phyloP scores from a whole-genome alignment of 2,329 filamentous ascomycete species.

The Penicillium sp. region DNA sequence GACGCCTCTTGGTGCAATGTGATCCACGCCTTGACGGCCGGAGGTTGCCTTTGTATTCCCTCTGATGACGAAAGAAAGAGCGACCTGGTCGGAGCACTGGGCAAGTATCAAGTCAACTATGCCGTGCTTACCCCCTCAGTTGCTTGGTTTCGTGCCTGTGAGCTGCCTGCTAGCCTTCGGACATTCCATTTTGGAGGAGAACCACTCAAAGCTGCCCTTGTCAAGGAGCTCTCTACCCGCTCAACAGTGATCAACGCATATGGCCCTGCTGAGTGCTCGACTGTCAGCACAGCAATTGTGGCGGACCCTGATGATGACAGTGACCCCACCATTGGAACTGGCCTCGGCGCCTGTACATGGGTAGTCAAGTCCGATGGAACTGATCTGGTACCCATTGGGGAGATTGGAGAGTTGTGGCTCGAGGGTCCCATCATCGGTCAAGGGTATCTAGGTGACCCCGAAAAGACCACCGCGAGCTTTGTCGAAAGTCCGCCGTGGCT shows the following conservation, averaged over 20 bases:
- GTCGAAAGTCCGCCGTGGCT: slow-evolving; percentile 44
- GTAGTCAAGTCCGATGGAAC: slow-evolving; percentile 1
- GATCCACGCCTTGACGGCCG: background rate
- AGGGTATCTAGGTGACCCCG: slow-evolving; percentile 28
- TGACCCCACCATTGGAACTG: too few species aligned
- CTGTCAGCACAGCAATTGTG: too few species aligned
- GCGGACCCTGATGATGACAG: too few species aligned
- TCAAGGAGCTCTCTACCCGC: too few species aligned
- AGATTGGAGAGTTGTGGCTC: slow-evolving; percentile 47
- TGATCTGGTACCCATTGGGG: slow-evolving; percentile 38
- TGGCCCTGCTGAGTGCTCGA: slow-evolving; percentile 36
- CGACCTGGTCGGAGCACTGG: background rate
- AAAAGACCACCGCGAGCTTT: slow-evolving; percentile 28
- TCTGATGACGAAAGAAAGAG: background rate
- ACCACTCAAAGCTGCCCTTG: background rate
- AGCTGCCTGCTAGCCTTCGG: background rate
- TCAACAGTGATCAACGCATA: slow-evolving; percentile 32
- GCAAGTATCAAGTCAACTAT: background rate
- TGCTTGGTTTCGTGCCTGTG: background rate
- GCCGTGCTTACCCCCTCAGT: background rate
- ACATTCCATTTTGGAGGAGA: background rate
- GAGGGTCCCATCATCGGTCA: slow-evolving; percentile 34
- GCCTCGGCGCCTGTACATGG: slow-evolving; percentile 10
- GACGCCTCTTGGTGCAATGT: background rate
- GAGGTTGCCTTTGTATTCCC: slow-evolving; percentile 1